phyloP scores from a whole-genome alignment of 2,329 filamentous ascomycete genomes.

The Metarhizium rileyi region DNA sequence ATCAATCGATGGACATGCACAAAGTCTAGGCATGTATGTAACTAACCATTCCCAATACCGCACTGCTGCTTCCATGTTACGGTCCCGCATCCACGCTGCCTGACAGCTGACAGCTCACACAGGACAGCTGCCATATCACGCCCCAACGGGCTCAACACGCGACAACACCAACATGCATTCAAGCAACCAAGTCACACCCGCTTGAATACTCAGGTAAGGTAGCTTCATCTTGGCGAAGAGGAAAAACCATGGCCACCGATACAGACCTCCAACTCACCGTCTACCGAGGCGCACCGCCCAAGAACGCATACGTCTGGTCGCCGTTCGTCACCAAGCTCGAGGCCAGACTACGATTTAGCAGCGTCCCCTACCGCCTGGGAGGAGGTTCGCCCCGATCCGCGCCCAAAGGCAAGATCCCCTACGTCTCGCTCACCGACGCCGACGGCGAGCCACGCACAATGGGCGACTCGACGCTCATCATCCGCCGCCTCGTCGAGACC shows the following conservation, averaged over 20 bases:
- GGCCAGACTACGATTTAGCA: slow-evolving; percentile 45
- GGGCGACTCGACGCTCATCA: slow-evolving; percentile 47
- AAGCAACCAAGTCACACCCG: too few relatives aligned
- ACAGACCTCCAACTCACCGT: slow-evolving; percentile 18
- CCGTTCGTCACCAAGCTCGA: slow-evolving; percentile 56
- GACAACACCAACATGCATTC: too few relatives aligned
- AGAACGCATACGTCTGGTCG: slow-evolving; percentile 41
- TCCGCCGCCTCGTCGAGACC: slow-evolving; percentile 28
- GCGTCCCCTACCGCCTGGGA: slow-evolving; percentile 34
- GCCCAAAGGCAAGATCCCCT: slow-evolving; percentile 52
- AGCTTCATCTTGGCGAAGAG: not conserved
- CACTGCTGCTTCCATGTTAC: too few relatives aligned
- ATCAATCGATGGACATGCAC: too few relatives aligned
- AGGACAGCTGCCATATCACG: too few relatives aligned
- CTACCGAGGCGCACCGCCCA: slow-evolving; percentile 38
- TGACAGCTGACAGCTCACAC: too few relatives aligned
- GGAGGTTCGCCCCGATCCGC: slow-evolving; percentile 33
- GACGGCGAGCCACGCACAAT: slow-evolving; percentile 17
- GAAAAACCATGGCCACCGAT: not conserved
- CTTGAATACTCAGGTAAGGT: too few relatives aligned
- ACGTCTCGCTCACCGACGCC: slow-evolving; percentile 26
- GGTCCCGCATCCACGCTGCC: too few relatives aligned
- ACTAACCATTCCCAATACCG: too few relatives aligned
- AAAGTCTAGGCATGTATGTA: too few relatives aligned
- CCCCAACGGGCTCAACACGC: too few relatives aligned